phyloP scores from a whole-genome alignment of 345 rosid genomes.

The Geranium brycei region DNA sequence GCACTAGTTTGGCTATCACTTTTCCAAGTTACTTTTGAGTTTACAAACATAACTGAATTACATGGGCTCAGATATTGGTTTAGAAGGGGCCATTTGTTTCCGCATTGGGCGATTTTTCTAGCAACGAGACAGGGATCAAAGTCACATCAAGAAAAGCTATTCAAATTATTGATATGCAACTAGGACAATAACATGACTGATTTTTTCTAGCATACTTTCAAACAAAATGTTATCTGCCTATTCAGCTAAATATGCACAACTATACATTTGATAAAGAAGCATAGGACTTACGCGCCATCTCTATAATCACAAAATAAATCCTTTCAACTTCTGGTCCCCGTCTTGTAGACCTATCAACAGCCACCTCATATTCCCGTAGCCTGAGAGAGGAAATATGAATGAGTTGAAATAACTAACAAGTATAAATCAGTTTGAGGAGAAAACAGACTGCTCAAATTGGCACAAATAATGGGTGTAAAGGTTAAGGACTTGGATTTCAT shows the following conservation, averaged over 20 bases:
- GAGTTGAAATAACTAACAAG: constrained; percentile 6
- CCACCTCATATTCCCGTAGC: constrained; percentile 78
- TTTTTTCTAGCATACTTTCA: no score
- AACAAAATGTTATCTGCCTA: no score
- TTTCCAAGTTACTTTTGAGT: no score
- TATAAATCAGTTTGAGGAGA: not conserved
- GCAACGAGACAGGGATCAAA: not conserved
- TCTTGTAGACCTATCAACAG: constrained; percentile 51
- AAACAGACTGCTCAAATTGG: not conserved
- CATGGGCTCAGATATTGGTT: no score
- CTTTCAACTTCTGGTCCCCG: constrained; percentile 85
- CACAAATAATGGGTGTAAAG: not conserved
- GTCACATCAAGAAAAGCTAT: no score
- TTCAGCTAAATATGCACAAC: not conserved
- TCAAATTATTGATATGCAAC: no score
- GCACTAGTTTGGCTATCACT: no score
- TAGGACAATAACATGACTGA: not conserved
- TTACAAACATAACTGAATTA: no score
- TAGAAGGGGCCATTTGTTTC: no score
- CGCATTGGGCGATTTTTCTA: no score
- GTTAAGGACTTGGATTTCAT: not conserved
- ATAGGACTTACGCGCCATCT: constrained; percentile 81
- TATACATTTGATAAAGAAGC: not conserved
- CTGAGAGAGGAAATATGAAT: constrained; percentile 25
- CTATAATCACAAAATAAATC: constrained; percentile 69